These are phyloP conservation scores for Mollisia scopiformis DNA, from an alignment of 2,329 filamentous ascomycete genomes.

Conservation along the genomic window DNA sequence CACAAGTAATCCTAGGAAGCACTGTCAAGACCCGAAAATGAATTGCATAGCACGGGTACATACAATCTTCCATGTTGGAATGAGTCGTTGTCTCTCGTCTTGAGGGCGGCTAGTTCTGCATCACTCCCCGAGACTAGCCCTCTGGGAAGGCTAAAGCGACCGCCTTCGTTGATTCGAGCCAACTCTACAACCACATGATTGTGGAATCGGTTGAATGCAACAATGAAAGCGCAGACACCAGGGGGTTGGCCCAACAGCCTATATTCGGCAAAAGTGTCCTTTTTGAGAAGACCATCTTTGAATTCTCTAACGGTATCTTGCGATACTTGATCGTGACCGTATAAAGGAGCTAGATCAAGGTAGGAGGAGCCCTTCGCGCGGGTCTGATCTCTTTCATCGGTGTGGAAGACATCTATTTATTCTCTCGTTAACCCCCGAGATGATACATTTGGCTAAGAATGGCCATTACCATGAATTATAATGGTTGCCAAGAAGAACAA, in stretches of 20 bases:
- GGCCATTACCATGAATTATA: conserved; percentile 47
- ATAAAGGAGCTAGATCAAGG: conserved; percentile 49
- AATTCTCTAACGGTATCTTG: conserved; percentile 59
- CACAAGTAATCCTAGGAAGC: conserved; percentile 56
- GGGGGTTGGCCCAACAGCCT: conserved; percentile 70
- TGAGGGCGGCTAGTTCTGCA: not conserved
- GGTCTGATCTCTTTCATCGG: conserved; percentile 15
- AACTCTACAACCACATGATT: conserved; percentile 82
- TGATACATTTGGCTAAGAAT: conserved; percentile 39
- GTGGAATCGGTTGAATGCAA: conserved; percentile 84
- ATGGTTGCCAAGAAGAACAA: conserved; percentile 53
- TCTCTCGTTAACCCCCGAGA: no score
- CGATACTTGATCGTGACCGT: conserved; percentile 50
- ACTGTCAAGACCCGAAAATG: not conserved
- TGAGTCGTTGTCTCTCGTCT: conserved; percentile 63
- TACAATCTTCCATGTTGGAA: conserved; percentile 73
- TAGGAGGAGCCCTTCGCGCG: conserved; percentile 40
- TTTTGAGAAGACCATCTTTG: conserved; percentile 70
- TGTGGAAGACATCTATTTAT: conserved; percentile 37
- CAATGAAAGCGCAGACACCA: conserved; percentile 67
- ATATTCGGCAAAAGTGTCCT: conserved; percentile 71
- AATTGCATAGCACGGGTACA: not conserved
- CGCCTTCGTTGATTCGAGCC: conserved; percentile 78
- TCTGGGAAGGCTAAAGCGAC: conserved; percentile 60
- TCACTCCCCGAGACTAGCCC: not conserved